Percentiles rank a stretch among this genome's conserved stretches.
These are phyloP conservation scores for Magnusiomyces ingens DNA, from an alignment of 1,139 yeast genomes.

Conservation along the genomic window DNA sequence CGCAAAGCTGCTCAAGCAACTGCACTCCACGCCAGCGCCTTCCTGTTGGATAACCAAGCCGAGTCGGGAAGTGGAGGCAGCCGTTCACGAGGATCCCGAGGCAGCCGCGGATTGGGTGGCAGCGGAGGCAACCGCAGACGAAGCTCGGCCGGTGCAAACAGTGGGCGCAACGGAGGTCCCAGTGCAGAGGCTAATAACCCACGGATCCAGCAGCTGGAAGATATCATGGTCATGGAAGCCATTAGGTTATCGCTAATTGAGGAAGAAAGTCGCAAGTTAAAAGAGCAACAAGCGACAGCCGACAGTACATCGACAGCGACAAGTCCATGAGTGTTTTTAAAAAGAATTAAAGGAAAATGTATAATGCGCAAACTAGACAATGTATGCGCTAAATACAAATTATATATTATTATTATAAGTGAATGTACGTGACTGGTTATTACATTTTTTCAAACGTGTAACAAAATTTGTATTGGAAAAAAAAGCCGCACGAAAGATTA, in stretches of 20 bases:
- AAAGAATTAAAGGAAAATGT: too few relatives aligned
- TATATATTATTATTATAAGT: too few relatives aligned
- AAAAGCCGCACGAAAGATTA: too few relatives aligned
- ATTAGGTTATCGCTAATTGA: constrained; percentile 65
- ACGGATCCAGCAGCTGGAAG: constrained; percentile 49
- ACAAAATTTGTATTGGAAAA: too few relatives aligned
- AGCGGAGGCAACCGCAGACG: not conserved
- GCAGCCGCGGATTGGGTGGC: not conserved
- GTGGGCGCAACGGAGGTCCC: not conserved
- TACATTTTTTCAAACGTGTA: too few relatives aligned
- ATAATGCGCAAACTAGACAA: too few relatives aligned
- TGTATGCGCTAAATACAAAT: too few relatives aligned
- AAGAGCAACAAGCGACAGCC: not conserved
- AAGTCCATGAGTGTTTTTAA: too few relatives aligned
- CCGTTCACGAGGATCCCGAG: constrained; percentile 1
- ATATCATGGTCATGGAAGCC: constrained; percentile 80
- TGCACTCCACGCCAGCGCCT: constrained; percentile 81
- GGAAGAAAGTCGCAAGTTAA: constrained; percentile 47
- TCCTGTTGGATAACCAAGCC: constrained; percentile 36
- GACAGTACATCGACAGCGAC: too few relatives aligned
- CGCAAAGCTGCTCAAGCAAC: constrained; percentile 89
- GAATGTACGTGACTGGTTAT: too few relatives aligned
- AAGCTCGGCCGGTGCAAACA: not conserved
- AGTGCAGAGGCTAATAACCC: not conserved
- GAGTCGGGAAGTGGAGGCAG: not conserved